Conservation (phyloP, 371 early-diverging fungal genomes). For the Rhizomucor pusillus region DNA sequence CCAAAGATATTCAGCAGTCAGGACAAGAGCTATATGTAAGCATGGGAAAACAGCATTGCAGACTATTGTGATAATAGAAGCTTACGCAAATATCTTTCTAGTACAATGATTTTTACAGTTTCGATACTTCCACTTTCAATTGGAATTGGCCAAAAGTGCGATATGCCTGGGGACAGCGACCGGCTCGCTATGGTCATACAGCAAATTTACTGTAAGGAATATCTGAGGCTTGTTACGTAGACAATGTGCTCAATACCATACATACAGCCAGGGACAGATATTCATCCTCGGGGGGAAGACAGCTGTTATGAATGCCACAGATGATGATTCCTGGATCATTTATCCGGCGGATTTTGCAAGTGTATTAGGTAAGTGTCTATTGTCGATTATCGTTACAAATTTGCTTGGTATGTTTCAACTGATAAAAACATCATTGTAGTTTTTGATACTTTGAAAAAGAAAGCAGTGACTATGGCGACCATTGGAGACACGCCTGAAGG, state of each 20-base stretch:
- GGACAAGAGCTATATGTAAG: too few relatives aligned
- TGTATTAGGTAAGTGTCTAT: constrained; percentile 27
- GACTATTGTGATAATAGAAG: constrained; percentile 9
- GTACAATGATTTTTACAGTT: constrained; percentile 25
- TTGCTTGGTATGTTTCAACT: not conserved
- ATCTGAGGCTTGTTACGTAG: not conserved
- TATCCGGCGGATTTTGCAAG: constrained; percentile 33
- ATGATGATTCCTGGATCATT: constrained; percentile 12
- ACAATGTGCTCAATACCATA: not conserved
- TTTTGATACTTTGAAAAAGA: constrained; percentile 26
- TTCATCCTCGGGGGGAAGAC: constrained; percentile 42
- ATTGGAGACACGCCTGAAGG: constrained; percentile 35
- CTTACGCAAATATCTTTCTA: not conserved
- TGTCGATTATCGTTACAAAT: not conserved
- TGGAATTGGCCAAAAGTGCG: constrained; percentile 20
- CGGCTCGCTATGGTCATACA: constrained; percentile 29
- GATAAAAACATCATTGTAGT: constrained; percentile 15
- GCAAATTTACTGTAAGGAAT: constrained; percentile 31
- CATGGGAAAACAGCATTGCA: not conserved
- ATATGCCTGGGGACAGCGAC: constrained; percentile 24
- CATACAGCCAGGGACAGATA: constrained; percentile 25
- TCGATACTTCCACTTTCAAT: constrained; percentile 13
- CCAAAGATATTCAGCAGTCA: not conserved
- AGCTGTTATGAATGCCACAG: constrained; percentile 13
- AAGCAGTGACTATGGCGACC: constrained; percentile 37